Base-by-base conservation (phyloP, 73 alveolate genomes). In the Tetrahymena borealis region DNA sequence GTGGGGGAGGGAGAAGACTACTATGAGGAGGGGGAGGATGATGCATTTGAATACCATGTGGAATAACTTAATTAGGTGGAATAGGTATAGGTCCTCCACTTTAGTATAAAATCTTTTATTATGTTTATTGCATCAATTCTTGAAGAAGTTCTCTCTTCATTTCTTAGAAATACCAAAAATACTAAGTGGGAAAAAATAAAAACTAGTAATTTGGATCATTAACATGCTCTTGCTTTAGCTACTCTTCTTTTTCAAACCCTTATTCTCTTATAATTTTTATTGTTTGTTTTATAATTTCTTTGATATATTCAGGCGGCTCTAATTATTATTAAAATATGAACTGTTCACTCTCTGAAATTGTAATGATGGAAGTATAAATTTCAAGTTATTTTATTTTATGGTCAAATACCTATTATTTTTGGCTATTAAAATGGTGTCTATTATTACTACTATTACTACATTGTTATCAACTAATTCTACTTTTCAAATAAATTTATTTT, bases 241-340 rank as follows among this genome's bases (percentile, higher is more conserved):
- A 60, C 28, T 60, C 85, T 35, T 60, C 85, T 35, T 60, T 60
- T 15, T 60, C 85, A 60, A 60, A 60, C n/a, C 85, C 85, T 60
- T 60, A 60, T 60, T 60, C 85, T 60, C 85, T 60, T 60, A 60
- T 24, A 24, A 60, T 60, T 60, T 60, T 60, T 60, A 60, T 24
- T 24, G 85, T 60, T 60, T 60, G 85, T 60, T 60, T 60, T 60
- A 60, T 60, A 60, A 60, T 60, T 60, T 60, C 85, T 60, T 60
- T 60, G 85, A 60, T 60, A 60, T 60, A 24, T 60, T 60, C 85
- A 60, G 85, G 85, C 85, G 85, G 85, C 85, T 60, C 85, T 60
- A 60, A 60, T 60, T 60, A 60, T 60, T 60, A 60, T 60, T 60
- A 60, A 60, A 60, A 60, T 60, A 60, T 60, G 85, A 60, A 60